Evolutionary conservation across 768 basidiomycete genomes (phyloP).

Genomic region (Pilatotrama ljubarskyi): DNA sequence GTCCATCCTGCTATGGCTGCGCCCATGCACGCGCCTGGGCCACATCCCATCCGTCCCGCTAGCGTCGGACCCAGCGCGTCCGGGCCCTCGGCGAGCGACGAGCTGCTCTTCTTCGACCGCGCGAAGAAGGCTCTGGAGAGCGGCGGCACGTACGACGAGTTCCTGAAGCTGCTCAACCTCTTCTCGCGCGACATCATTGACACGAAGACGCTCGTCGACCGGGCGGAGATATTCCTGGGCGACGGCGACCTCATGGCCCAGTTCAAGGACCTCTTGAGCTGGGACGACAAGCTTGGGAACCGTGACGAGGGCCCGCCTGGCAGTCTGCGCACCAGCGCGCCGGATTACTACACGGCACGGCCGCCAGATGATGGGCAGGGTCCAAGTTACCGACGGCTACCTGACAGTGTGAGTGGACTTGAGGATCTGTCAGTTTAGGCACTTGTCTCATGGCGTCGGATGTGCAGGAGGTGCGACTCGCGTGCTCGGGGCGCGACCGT

Average conservation of each 20-base stretch:
- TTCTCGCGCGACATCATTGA: slow-evolving; percentile 94
- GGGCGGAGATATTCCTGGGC: slow-evolving; percentile 78
- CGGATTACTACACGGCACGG: slow-evolving; percentile 74
- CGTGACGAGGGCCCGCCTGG: slow-evolving; percentile 73
- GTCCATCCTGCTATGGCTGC: slow-evolving; percentile 25
- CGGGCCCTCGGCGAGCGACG: slow-evolving; percentile 48
- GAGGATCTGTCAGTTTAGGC: background rate
- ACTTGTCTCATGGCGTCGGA: background rate
- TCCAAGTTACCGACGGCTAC: slow-evolving; percentile 90
- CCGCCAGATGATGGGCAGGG: slow-evolving; percentile 86
- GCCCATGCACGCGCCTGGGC: slow-evolving; percentile 28
- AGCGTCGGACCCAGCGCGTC: slow-evolving; percentile 8
- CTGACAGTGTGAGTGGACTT: slow-evolving; percentile 72
- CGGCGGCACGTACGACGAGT: slow-evolving; percentile 85
- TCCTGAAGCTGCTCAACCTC: slow-evolving; percentile 87
- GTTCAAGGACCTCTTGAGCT: slow-evolving; percentile 85
- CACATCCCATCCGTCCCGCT: slow-evolving; percentile 18
- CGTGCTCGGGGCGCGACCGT: slow-evolving; percentile 93
- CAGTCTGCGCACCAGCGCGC: slow-evolving; percentile 72
- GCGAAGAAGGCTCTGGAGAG: slow-evolving; percentile 79
- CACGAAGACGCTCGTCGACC: slow-evolving; percentile 74
- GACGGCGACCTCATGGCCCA: slow-evolving; percentile 76
- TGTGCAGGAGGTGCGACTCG: slow-evolving; percentile 77
- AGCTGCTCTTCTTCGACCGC: slow-evolving; percentile 92
- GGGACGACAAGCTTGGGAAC: slow-evolving; percentile 65